phyloP scores from a whole-genome alignment of 768 basidiomycete genomes.

The Phlebiopsis flavidoalba region DNA sequence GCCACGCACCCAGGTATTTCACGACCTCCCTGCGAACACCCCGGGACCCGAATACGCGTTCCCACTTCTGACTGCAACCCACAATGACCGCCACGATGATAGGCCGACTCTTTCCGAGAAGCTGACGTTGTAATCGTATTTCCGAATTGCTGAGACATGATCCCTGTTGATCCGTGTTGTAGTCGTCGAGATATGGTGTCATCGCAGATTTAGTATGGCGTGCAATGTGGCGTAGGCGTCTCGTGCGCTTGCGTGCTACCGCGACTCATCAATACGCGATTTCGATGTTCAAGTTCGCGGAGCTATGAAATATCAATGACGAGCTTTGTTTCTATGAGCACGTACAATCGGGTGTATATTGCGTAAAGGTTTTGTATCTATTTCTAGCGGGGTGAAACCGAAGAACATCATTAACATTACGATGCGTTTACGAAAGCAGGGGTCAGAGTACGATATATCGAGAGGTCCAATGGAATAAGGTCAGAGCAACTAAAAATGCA shows the following conservation, averaged over 20 bases:
- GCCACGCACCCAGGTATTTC: no score
- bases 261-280: background rate
- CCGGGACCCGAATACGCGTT: no score
- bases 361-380: background rate
- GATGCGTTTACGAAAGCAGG: background rate
- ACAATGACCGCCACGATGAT: no score
- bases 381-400: background rate
- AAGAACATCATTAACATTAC: background rate
- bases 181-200: background rate
- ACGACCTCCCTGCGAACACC: no score
- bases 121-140: no score
- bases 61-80: no score
- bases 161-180: background rate
- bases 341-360: background rate
- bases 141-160: background rate
- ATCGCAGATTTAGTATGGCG: background rate
- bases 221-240: background rate
- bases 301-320: background rate
- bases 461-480: background rate
- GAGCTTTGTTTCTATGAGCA: background rate
- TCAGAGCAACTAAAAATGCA: background rate
- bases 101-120: no score
- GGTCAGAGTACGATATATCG: background rate
- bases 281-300: background rate
- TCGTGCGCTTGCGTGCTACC: background rate